These are phyloP conservation scores for Fonsecaea erecta DNA, from an alignment of 2,329 filamentous ascomycete genomes.

Conservation along the genomic window DNA sequence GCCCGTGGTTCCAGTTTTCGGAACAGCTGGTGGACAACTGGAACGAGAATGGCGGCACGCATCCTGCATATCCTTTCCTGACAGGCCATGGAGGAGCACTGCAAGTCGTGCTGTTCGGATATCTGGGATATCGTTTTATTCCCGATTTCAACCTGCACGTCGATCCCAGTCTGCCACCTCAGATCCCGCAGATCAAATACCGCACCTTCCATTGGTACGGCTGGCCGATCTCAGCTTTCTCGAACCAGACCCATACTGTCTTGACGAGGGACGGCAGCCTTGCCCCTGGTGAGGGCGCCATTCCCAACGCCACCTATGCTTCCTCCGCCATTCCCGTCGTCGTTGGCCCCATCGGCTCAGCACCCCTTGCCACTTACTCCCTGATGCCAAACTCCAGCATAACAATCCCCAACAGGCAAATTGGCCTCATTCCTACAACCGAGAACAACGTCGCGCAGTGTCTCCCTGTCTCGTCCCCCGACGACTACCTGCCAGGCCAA, in stretches of 20 bases:
- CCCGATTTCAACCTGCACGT: conserved; percentile 63
- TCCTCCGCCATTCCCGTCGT: conserved; percentile 63
- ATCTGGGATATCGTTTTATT: conserved; percentile 66
- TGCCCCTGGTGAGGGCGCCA: conserved; percentile 47
- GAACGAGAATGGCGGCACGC: conserved; percentile 65
- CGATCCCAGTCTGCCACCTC: conserved; percentile 68
- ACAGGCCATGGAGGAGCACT: conserved; percentile 72
- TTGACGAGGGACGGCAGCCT: conserved; percentile 58
- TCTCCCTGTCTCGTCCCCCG: conserved; percentile 56
- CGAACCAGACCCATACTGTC: conserved; percentile 69
- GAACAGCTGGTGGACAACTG: conserved; percentile 69
- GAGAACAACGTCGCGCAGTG: conserved; percentile 69
- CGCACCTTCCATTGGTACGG: conserved; percentile 71
- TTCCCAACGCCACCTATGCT: conserved; percentile 60
- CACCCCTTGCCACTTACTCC: conserved; percentile 49
- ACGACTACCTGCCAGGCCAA: conserved; percentile 63
- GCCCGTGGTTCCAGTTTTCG: conserved; percentile 72
- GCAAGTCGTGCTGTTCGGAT: conserved; percentile 70
- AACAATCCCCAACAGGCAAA: conserved; percentile 62
- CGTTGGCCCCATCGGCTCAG: conserved; percentile 51
- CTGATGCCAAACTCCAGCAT: conserved; percentile 58
- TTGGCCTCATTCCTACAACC: conserved; percentile 59
- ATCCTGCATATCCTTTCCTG: conserved; percentile 72
- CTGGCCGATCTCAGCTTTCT: conserved; percentile 64
- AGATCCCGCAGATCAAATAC: conserved; percentile 65